These are phyloP conservation scores for Mytilinidion resinicola DNA, from an alignment of 495 filamentous ascomycete species.

Conservation along the genomic window DNA sequence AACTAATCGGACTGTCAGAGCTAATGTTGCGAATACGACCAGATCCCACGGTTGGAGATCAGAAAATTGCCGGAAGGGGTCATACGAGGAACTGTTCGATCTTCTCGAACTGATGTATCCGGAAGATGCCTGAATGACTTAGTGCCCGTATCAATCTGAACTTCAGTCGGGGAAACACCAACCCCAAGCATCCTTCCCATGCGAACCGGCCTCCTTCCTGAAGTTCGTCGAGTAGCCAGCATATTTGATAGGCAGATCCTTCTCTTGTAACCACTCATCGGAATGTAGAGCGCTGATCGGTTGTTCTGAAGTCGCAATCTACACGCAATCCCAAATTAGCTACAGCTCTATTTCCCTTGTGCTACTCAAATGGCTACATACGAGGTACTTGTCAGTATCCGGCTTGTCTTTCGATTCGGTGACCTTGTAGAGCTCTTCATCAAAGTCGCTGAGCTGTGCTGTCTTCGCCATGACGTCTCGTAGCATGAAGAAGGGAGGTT, in stretches of 20 bases:
- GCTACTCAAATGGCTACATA: not conserved
- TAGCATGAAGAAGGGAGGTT: constrained; percentile 94
- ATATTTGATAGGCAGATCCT: constrained; percentile 85
- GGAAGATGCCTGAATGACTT: constrained; percentile 55
- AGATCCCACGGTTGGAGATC: no score
- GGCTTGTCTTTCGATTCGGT: constrained; percentile 71
- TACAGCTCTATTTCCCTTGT: not conserved
- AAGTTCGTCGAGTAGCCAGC: constrained; percentile 94
- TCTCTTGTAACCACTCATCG: constrained; percentile 83
- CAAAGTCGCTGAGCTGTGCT: constrained; percentile 93
- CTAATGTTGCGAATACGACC: no score
- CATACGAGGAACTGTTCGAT: constrained; percentile 33
- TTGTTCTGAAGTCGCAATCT: constrained; percentile 92
- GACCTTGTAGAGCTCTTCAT: constrained; percentile 97
- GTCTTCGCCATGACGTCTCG: constrained; percentile 98
- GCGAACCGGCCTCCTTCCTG: constrained; percentile 81
- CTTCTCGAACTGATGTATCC: constrained; percentile 98
- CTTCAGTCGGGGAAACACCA: no score
- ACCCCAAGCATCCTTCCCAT: constrained; percentile 82
- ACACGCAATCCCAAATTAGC: not conserved
- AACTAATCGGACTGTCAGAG: constrained; percentile 30
- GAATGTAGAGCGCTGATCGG: constrained; percentile 88
- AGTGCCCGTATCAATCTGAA: no score
- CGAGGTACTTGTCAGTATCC: constrained; percentile 84
- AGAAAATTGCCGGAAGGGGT: no score